Conservation (phyloP, 768 basidiomycete species). For the Lactarius vividus region DNA sequence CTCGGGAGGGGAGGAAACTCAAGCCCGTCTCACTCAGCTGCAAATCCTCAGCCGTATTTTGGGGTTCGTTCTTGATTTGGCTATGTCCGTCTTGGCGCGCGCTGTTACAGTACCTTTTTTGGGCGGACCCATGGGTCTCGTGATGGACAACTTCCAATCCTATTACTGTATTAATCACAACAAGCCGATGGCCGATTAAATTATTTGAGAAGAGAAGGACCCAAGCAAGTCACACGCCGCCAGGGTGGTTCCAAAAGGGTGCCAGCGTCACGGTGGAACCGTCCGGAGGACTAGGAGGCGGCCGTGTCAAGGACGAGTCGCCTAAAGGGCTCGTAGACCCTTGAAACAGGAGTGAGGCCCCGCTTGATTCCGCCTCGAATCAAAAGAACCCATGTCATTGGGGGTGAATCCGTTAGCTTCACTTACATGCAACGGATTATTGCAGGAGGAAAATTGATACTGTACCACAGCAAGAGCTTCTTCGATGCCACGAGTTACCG, state of each 20-base stretch:
- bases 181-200: neutral
- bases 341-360: no score
- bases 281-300: no score
- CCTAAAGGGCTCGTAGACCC: neutral
- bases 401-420: neutral
- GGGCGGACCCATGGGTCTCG: neutral
- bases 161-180: no score
- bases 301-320: neutral
- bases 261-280: neutral
- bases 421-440: neutral
- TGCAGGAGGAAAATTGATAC: neutral
- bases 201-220: neutral
- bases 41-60: neutral
- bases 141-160: neutral
- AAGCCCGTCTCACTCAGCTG: neutral
- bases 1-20: neutral
- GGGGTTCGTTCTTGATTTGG: neutral
- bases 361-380: no score
- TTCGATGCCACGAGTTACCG: neutral
- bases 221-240: neutral
- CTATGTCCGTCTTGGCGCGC: neutral
- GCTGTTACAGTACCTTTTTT: neutral
- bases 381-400: no score
- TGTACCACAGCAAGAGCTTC: neutral
- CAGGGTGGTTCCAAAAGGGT: no score